Conservation (phyloP, 2,329 filamentous ascomycete species). For the Cryphonectria naterciae region DNA sequence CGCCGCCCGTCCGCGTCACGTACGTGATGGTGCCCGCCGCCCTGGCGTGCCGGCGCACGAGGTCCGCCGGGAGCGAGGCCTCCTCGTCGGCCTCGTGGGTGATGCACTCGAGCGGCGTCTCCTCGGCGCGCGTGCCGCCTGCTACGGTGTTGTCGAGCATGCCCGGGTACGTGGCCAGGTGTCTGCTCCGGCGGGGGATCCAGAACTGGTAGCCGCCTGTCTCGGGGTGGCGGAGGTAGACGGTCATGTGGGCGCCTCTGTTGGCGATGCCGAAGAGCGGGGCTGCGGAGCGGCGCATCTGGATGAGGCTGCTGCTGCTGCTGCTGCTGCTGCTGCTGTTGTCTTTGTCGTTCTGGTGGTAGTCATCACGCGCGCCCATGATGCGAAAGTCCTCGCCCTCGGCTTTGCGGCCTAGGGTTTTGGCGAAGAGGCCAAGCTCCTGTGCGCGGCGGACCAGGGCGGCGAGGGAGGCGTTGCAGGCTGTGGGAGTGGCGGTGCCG, state of each 20-base stretch:
- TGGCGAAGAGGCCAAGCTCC: slow-evolving; percentile 43
- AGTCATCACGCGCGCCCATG: slow-evolving; percentile 33
- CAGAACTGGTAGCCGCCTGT: slow-evolving; percentile 57
- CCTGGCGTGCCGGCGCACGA: slow-evolving; percentile 57
- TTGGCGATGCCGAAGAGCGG: slow-evolving; percentile 65
- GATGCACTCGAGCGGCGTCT: slow-evolving; percentile 66
- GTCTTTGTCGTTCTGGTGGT: neutral
- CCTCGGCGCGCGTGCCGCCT: slow-evolving; percentile 68
- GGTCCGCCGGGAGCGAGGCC: slow-evolving; percentile 64
- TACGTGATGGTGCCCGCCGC: slow-evolving; percentile 68
- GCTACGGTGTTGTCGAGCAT: slow-evolving; percentile 78
- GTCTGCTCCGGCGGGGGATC: slow-evolving; percentile 66
- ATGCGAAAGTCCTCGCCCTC: slow-evolving; percentile 43
- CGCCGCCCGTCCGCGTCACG: slow-evolving; percentile 67
- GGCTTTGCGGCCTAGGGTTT: slow-evolving; percentile 33
- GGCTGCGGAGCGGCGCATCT: slow-evolving; percentile 50
- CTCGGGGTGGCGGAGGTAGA: slow-evolving; percentile 53
- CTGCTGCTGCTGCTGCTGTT: slow-evolving; percentile 7
- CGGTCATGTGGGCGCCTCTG: slow-evolving; percentile 66
- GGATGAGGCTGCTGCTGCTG: slow-evolving; percentile 29
- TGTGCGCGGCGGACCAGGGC: slow-evolving; percentile 45
- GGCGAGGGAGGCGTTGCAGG: slow-evolving; percentile 46
- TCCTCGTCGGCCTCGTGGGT: slow-evolving; percentile 73
- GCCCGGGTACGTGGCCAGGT: slow-evolving; percentile 70
- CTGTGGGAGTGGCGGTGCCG: slow-evolving; percentile 34